Evolutionary conservation across 371 early-diverging fungal genomes (phyloP), one percentile per base, ranked within the genome.

Genomic region (Apophysomyces ossiformis): DNA sequence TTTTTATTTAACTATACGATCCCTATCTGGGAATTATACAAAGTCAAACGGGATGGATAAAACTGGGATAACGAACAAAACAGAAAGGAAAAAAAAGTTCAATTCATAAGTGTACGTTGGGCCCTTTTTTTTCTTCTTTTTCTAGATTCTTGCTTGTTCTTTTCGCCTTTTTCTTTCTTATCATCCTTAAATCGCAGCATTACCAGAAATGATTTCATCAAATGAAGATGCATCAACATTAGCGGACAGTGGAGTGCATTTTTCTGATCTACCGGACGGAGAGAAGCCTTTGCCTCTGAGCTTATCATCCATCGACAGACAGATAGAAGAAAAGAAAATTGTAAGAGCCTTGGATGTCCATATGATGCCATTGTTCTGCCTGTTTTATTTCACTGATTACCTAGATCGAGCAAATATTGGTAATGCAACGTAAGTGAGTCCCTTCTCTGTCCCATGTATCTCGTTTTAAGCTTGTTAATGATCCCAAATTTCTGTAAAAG

Each of bases 331-430:
- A 60, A 74, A 74, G 38, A 64, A 64, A 38, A 39, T 82, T 7
- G 61, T 79, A 9, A 65, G 70, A 47, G 67, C 41, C n/a, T 11
- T 82, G 11, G 82, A 82, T 50, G 43, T 60, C 15, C 68, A 70
- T n/a, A 76, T 79, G 37, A 70, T 82, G 66, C 82, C 82, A 4
- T 62, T 79, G 35, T 73, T 82, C 46, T 77, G 82, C 44, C 13
- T 74, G 7, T 76, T 82, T 61, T 82, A 82, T 58, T 82, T 79
- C 68, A 68, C 74, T 15, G 81, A 81, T 59, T 74, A 58, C 58
- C 58, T 74, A 8, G 60, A 60, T 60, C 60, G 60, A 43, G 60
- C 60, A 7, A 60, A 60, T 18, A 60, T 60, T 43, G 60, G 64
- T 2, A 50, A 50, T 50, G 54, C 54, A 16, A 50, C 54, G 54